Evolutionary conservation across 345 rosid species (phyloP).

Genomic region (Cardiospermum halicacabum): DNA sequence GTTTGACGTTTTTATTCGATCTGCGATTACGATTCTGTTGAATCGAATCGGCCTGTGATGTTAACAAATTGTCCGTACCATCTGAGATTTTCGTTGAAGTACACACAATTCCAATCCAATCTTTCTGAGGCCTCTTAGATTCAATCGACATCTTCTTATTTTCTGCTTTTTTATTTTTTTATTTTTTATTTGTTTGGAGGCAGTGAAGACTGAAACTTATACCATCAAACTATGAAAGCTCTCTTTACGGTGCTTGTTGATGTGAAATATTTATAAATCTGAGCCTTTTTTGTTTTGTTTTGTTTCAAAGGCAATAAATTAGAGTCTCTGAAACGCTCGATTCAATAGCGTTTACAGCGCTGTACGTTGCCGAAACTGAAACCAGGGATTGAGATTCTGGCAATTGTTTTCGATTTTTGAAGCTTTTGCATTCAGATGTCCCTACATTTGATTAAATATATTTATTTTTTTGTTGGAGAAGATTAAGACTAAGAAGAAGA

Average conservation of each 20-base stretch:
- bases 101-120: slow-evolving; percentile 8
- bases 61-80: slow-evolving; percentile 57
- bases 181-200: slow-evolving; percentile 10
- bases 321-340: slow-evolving; percentile 68
- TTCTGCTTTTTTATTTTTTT: background rate
- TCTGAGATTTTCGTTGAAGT: slow-evolving; percentile 45
- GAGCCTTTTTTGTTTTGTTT: slow-evolving; percentile 12
- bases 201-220: slow-evolving; percentile 34
- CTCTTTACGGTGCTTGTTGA: slow-evolving; percentile 23
- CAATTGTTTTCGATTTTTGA: slow-evolving; percentile 11
- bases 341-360: slow-evolving; percentile 51
- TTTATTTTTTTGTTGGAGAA: background rate
- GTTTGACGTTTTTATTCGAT: background rate
- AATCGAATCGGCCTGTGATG: slow-evolving; percentile 33
- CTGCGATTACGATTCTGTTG: background rate
- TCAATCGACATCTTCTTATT: too few relatives aligned
- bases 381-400: slow-evolving; percentile 45
- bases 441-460: slow-evolving; percentile 18
- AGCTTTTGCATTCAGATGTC: slow-evolving; percentile 47
- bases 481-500: too few relatives aligned
- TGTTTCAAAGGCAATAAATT: slow-evolving; percentile 47
- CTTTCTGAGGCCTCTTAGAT: slow-evolving; percentile 28
- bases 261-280: slow-evolving; percentile 18
- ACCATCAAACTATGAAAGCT: slow-evolving; percentile 62
- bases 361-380: slow-evolving; percentile 60